Evolutionary conservation across 2,329 filamentous ascomycete genomes (phyloP).

Genomic region (Aspergillus costaricaensis): DNA sequence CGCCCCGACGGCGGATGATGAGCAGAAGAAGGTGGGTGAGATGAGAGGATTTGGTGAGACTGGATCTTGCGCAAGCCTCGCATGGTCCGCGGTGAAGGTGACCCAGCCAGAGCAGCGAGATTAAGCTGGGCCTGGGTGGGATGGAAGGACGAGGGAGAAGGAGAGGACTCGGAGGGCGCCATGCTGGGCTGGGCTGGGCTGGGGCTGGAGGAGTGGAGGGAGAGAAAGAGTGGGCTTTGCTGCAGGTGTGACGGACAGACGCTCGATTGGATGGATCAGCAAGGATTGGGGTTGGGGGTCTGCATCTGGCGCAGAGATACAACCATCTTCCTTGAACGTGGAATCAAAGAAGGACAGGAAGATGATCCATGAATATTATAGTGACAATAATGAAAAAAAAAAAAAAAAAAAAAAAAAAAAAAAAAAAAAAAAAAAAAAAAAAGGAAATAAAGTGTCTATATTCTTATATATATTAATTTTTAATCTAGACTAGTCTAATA

Average conservation of each 20-base stretch:
- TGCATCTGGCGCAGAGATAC: conserved; percentile 14
- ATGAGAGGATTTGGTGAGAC: conserved; percentile 68
- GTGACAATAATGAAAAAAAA: neutral
- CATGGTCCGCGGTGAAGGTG: conserved; percentile 55
- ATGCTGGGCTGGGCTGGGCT: conserved; percentile 12
- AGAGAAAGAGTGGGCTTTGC: neutral
- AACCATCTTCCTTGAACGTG: conserved; percentile 25
- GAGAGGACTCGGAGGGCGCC: conserved; percentile 12
- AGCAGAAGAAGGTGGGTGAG: conserved; percentile 54
- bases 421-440: too few species aligned
- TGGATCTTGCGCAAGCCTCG: conserved; percentile 72
- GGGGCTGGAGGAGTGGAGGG: neutral
- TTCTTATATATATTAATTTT: too few species aligned
- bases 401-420: too few species aligned
- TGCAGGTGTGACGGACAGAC: neutral
- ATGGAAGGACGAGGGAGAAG: conserved; percentile 16
- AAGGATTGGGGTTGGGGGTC: conserved; percentile 2
- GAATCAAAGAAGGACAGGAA: conserved; percentile 14
- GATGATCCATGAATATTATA: conserved; percentile 10
- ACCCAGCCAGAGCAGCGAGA: conserved; percentile 29
- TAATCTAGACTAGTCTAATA: too few species aligned
- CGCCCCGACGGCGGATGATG: conserved; percentile 42
- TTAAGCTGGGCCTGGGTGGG: conserved; percentile 29
- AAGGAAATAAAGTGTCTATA: too few species aligned
- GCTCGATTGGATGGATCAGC: conserved; percentile 8